Conservation (phyloP, 1,284 basidiomycete genomes). For the Apiotrichum montevideense region DNA sequence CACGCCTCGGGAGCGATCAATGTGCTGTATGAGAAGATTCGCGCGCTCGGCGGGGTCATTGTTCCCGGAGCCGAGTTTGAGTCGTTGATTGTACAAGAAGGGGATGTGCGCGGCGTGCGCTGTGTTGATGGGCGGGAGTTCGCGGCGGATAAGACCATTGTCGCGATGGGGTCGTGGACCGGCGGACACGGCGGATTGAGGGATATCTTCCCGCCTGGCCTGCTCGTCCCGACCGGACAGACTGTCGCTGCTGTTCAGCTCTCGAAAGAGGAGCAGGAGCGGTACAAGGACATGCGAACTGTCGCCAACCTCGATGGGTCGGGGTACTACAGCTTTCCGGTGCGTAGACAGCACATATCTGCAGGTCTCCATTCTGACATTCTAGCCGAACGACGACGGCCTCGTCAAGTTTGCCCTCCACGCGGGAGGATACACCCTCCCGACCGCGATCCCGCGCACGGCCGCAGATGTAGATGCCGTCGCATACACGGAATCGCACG, state of each 20-base stretch:
- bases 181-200: constrained; percentile 17
- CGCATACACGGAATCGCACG: constrained; percentile 18
- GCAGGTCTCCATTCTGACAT: constrained; percentile 27
- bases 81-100: constrained; percentile 39
- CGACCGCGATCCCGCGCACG: constrained; percentile 26
- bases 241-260: constrained; percentile 65
- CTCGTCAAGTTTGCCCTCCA: constrained; percentile 71
- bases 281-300: constrained; percentile 60
- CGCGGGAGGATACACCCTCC: constrained; percentile 58
- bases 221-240: constrained; percentile 51
- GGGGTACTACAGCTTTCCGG: constrained; percentile 71
- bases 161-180: constrained; percentile 27
- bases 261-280: constrained; percentile 57
- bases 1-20: constrained; percentile 61
- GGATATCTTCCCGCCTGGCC: constrained; percentile 14
- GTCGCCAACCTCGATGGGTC: constrained; percentile 58
- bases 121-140: constrained; percentile 21
- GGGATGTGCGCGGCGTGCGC: constrained; percentile 14
- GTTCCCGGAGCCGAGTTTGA: constrained; percentile 54
- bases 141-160: constrained; percentile 21
- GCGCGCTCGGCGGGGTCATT: constrained; percentile 55
- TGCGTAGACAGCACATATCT: constrained; percentile 28
- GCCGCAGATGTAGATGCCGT: constrained; percentile 23
- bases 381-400: constrained; percentile 59
- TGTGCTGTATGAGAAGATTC: constrained; percentile 55